phyloP scores from a whole-genome alignment of 2,329 filamentous ascomycete species.

The Fusarium sp. region DNA sequence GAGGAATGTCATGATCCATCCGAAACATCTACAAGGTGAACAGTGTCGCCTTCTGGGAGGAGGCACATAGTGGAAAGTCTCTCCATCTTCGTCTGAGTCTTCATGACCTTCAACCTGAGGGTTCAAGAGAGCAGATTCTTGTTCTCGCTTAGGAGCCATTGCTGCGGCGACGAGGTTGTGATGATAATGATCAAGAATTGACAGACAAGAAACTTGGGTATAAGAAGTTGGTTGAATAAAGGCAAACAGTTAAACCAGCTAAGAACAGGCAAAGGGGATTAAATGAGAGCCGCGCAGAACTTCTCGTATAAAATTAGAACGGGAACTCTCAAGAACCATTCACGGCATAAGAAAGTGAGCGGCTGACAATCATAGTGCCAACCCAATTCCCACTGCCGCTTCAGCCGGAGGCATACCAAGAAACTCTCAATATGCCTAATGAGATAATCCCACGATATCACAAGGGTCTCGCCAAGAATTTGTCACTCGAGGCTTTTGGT shows the following conservation, averaged over 20 bases:
- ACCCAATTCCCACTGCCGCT: constrained; percentile 15
- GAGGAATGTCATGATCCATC: constrained; percentile 13
- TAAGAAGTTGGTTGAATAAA: neutral
- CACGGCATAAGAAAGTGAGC: constrained; percentile 6
- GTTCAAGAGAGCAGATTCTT: constrained; percentile 39
- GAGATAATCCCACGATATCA: constrained; percentile 22
- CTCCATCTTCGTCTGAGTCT: constrained; percentile 38
- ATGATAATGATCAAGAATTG: neutral
- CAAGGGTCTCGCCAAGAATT: neutral
- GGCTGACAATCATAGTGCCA: constrained; percentile 22
- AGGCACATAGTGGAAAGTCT: constrained; percentile 36
- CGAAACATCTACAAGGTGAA: constrained; percentile 34
- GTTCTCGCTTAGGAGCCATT: constrained; percentile 42
- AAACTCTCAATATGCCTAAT: constrained; percentile 18
- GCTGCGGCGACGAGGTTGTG: neutral
- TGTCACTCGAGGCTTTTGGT: constrained; percentile 26
- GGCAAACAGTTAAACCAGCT: neutral
- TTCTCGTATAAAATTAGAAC: constrained; percentile 20
- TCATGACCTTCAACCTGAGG: constrained; percentile 19
- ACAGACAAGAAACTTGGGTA: neutral
- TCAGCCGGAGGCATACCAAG: constrained; percentile 12
- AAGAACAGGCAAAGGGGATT: neutral
- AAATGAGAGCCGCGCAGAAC: neutral
- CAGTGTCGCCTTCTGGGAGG: constrained; percentile 18
- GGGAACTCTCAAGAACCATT: constrained; percentile 14